A percentile compares a stretch with the other conserved stretches of the same genome.
phyloP scores from a whole-genome alignment of 148 eudicot species.

The Rhododendron mucronatum region DNA sequence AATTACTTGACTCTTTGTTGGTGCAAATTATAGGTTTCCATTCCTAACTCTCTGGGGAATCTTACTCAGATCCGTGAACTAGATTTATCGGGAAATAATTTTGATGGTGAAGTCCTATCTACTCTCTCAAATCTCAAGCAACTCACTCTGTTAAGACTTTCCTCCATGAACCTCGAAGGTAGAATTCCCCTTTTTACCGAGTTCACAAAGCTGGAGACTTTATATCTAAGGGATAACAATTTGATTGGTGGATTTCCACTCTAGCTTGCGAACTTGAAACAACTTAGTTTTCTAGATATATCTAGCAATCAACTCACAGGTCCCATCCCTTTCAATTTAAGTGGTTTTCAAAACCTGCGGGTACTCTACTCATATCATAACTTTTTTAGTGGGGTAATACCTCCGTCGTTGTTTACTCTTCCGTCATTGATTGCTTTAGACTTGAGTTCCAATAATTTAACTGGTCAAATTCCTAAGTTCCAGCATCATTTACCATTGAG shows the following conservation, averaged over 20 bases:
- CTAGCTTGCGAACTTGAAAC: background rate
- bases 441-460: constrained; percentile 7
- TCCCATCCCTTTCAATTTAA: too few species aligned
- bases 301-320: too few species aligned
- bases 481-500: background rate
- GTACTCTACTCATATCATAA: background rate
- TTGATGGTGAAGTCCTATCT: too few species aligned
- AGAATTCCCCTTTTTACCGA: background rate
- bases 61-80: too few species aligned
- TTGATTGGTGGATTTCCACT: background rate
- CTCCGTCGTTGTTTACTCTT: constrained; percentile 20
- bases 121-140: too few species aligned
- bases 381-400: constrained; percentile 18
- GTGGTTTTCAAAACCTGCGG: background rate
- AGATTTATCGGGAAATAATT: background rate
- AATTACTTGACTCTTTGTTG: background rate
- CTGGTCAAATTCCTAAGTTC: constrained; percentile 11
- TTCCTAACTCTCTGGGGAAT: background rate
- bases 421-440: background rate
- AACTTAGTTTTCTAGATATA: too few species aligned
- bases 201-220: background rate
- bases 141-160: too few species aligned
- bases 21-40: constrained; percentile 4
- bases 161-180: background rate
- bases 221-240: background rate